These are phyloP conservation scores for Fraxinus sp. DNA, from an alignment of 305 asterid species.

Conservation along the genomic window DNA sequence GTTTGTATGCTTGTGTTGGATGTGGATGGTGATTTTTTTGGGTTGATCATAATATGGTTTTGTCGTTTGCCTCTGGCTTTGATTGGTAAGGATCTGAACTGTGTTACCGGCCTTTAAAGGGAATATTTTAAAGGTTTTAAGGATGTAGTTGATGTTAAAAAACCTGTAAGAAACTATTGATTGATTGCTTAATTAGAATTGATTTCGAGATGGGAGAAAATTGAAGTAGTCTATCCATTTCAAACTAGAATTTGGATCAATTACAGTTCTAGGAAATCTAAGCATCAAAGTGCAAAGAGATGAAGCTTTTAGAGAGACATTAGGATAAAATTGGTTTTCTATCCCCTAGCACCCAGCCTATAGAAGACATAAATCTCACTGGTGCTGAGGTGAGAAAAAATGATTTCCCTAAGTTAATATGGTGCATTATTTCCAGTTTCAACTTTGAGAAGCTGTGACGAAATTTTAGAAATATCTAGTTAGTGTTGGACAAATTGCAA, in stretches of 20 bases:
- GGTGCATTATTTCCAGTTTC: background rate
- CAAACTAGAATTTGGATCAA: background rate
- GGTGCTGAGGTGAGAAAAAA: background rate
- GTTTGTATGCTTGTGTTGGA: background rate
- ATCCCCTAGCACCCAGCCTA: background rate
- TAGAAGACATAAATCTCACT: background rate
- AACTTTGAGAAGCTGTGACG: background rate
- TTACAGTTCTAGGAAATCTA: background rate
- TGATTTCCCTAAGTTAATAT: background rate
- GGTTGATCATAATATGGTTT: background rate
- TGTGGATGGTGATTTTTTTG: background rate
- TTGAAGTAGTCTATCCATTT: background rate
- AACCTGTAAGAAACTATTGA: background rate
- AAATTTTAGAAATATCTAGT: background rate
- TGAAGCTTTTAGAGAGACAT: background rate
- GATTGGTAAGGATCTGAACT: background rate
- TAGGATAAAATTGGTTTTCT: background rate
- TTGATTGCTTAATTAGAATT: background rate
- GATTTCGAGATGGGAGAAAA: background rate
- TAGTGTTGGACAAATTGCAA: background rate
- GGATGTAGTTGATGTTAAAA: background rate
- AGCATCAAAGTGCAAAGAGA: background rate
- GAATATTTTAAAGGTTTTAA: background rate
- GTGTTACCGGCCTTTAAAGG: background rate
- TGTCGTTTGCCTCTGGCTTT: conserved; percentile 9